phyloP scores from a whole-genome alignment of 768 basidiomycete species.

The Tulasnella sp. region DNA sequence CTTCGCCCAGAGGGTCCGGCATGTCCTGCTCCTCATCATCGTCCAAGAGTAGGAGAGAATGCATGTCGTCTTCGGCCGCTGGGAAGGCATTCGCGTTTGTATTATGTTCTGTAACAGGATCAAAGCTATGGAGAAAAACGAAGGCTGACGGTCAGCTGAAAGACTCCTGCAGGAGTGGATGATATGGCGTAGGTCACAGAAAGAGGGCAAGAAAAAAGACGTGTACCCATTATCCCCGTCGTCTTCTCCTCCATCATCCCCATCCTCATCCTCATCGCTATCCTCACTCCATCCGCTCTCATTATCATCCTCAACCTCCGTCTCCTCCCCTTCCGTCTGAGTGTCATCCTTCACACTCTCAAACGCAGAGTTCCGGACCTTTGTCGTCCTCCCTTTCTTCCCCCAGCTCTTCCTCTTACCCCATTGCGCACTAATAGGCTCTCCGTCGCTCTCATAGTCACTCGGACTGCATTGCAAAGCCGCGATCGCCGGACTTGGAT shows the following conservation, averaged over 20 bases:
- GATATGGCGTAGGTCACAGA: background rate
- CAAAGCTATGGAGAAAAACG: slow-evolving; percentile 32
- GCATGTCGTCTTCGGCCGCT: slow-evolving; percentile 21
- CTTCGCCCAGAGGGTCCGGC: slow-evolving; percentile 82
- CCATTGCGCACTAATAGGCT: slow-evolving; percentile 13
- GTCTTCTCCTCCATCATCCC: slow-evolving; percentile 34
- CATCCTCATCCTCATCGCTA: slow-evolving; percentile 23
- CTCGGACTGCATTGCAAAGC: slow-evolving; percentile 20
- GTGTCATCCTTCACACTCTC: background rate
- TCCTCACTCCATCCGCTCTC: slow-evolving; percentile 38
- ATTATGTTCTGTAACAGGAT: slow-evolving; percentile 75
- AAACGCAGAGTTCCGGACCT: slow-evolving; percentile 1
- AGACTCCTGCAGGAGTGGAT: too few species aligned
- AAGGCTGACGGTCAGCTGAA: too few species aligned
- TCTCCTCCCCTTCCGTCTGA: background rate
- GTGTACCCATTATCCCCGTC: slow-evolving; percentile 28
- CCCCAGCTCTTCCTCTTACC: slow-evolving; percentile 11
- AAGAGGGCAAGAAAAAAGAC: background rate
- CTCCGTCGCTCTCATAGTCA: slow-evolving; percentile 21
- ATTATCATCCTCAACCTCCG: slow-evolving; percentile 38
- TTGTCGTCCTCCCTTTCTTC: slow-evolving; percentile 13
- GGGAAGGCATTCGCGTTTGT: slow-evolving; percentile 41
- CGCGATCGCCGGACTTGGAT: slow-evolving; percentile 18
- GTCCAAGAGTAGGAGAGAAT: slow-evolving; percentile 15
- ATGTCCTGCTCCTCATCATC: slow-evolving; percentile 36